Evolutionary conservation across 345 rosid species (phyloP), one percentile per base, ranked within the genome.

Genomic region (Erucastrum elatum): DNA sequence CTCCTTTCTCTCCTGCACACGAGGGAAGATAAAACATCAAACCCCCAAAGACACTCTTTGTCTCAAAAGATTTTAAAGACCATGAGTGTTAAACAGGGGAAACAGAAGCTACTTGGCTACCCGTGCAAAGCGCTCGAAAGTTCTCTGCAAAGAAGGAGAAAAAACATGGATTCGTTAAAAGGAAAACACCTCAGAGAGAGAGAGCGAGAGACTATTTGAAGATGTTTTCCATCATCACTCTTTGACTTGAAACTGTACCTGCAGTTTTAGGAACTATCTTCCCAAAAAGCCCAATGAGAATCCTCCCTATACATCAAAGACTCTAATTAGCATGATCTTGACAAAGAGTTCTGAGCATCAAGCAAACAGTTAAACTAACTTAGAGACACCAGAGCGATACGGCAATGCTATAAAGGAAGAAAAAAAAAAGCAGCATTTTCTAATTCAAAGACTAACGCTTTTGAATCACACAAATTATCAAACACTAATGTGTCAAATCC

Each of bases 61-160:
- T 15, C 33, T 4, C 44, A 44, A 1, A 66, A 13, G 1, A 31
- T 6, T 34, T 26, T 12, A 12, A 73, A 74, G 70, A 51, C 64
- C 34, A 79, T 1, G 29, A 68, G 61, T 53, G 41, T 68, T 21
- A 35, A 17, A 53, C 31, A 58, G 61, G 63, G 79, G 77, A 61
- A 64, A 77, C 83, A 84, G 80, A 81, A 84, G 90, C 85, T 81
- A 86, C 87, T 80, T 85, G 88, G 78, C 81, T 87, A 95, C 99
- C 99, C 17, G 96, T 95, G 86, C 99, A 95, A 84, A 95, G 86
- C 30, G 97, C 94, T 75, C 98, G 93, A 77, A 95, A 95, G 78
- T 95, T 95, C 85, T 95, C 98, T 95, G 98, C 89, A 8, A 21
- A 71, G 0, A 25, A 33, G 3, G 10, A 53, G 10, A 53, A 61